A percentile compares a stretch with the other conserved stretches of the same genome.
Evolutionary conservation across 2,329 filamentous ascomycete genomes (phyloP).

Genomic region (Neopestalotiopsis rosae): DNA sequence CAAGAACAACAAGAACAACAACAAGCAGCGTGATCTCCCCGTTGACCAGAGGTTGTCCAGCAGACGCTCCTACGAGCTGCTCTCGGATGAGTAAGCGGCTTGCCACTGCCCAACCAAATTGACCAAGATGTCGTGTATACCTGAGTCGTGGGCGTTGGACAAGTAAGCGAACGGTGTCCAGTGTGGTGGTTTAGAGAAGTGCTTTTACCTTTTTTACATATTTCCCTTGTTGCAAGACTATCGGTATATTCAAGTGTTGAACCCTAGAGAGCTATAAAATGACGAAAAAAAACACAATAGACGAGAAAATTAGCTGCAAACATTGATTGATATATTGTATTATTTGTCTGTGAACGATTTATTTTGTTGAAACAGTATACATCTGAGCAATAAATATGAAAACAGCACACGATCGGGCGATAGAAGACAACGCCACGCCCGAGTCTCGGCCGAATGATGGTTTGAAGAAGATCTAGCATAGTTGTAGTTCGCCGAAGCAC

Average conservation of each 20-base stretch:
- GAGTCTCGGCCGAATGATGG: no score
- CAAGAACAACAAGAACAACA: constrained; percentile 1
- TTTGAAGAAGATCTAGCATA: no score
- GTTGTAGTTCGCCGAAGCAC: no score
- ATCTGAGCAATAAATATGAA: no score
- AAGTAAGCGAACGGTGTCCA: not conserved
- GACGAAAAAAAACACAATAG: constrained; percentile 1
- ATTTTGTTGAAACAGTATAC: no score
- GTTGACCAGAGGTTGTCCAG: not conserved
- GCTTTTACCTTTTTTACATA: not conserved
- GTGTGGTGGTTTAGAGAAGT: not conserved
- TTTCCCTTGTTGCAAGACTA: not conserved
- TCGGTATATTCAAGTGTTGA: not conserved
- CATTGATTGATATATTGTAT: not conserved
- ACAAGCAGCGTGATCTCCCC: not conserved
- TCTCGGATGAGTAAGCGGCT: not conserved
- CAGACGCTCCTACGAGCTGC: not conserved
- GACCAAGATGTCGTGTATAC: not conserved
- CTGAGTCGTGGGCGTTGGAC: not conserved
- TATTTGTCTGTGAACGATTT: no score
- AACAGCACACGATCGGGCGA: no score
- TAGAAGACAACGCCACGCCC: no score
- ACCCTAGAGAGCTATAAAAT: constrained; percentile 2
- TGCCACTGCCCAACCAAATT: not conserved
- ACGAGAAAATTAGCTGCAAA: not conserved